Percentiles rank a stretch among this genome's conserved stretches.
Evolutionary conservation across 768 basidiomycete species (phyloP).

Genomic region (Lactarius sp.): DNA sequence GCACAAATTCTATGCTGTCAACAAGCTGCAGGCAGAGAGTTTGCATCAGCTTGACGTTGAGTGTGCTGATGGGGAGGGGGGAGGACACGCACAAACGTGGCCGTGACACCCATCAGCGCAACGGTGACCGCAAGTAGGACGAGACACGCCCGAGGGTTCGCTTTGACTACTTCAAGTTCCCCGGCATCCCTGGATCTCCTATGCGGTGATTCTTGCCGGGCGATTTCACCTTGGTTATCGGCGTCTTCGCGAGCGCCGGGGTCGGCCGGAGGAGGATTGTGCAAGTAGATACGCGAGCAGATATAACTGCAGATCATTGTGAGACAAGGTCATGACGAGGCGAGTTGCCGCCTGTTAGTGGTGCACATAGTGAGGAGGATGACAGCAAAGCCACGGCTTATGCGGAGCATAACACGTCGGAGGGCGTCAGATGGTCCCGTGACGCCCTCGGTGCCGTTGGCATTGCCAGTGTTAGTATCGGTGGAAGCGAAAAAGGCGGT

Average conservation of each 20-base stretch:
- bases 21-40: constrained; percentile 44
- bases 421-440: constrained; percentile 40
- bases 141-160: no score
- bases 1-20: constrained; percentile 55
- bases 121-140: constrained; percentile 51
- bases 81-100: constrained; percentile 54
- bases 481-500: constrained; percentile 64
- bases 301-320: constrained; percentile 46
- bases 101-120: constrained; percentile 60
- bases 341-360: background rate
- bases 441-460: constrained; percentile 15
- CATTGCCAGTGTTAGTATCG: constrained; percentile 39
- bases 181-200: constrained; percentile 40
- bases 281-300: constrained; percentile 61
- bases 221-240: constrained; percentile 20
- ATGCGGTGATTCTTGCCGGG: constrained; percentile 30
- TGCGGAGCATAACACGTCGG: constrained; percentile 46
- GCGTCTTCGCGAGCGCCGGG: constrained; percentile 33
- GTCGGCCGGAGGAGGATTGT: constrained; percentile 67
- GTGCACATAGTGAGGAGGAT: constrained; percentile 53
- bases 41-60: background rate
- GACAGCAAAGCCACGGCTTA: no score
- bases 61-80: background rate
- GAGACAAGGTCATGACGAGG: constrained; percentile 8
- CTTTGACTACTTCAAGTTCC: constrained; percentile 52